Evolutionary conservation across 768 basidiomycete species (phyloP).

Genomic region (Mycena haematopus): DNA sequence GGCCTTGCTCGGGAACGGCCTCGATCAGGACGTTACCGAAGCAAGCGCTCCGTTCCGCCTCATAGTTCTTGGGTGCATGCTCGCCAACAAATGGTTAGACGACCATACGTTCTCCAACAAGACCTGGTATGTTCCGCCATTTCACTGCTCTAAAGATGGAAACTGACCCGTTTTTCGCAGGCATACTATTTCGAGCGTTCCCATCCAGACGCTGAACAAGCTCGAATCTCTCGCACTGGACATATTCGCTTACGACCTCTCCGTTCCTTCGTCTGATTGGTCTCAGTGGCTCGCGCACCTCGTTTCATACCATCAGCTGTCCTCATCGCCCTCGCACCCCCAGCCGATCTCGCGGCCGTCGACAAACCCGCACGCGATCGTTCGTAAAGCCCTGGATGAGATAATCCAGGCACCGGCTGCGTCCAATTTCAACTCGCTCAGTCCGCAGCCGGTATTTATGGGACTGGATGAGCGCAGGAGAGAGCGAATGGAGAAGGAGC

Average conservation of each 20-base stretch:
- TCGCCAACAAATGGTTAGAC: conserved; percentile 89
- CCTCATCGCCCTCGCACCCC: conserved; percentile 62
- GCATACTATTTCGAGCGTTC: conserved; percentile 82
- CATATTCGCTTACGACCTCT: conserved; percentile 73
- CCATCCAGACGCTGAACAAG: conserved; percentile 70
- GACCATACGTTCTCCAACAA: conserved; percentile 91
- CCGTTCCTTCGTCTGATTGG: conserved; percentile 70
- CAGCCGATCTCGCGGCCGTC: conserved; percentile 84
- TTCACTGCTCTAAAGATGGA: background rate
- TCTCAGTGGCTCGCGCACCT: conserved; percentile 73
- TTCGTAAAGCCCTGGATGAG: conserved; percentile 74
- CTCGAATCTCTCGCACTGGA: conserved; percentile 76
- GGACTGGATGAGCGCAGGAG: conserved; percentile 70
- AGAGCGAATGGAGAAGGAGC: conserved; percentile 55
- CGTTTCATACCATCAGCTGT: conserved; percentile 66
- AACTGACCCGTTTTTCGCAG: conserved; percentile 43
- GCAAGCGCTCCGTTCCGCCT: conserved; percentile 73
- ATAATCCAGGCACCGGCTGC: conserved; percentile 59
- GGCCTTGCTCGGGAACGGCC: conserved; percentile 64
- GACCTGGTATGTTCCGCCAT: conserved; percentile 66
- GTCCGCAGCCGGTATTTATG: conserved; percentile 73
- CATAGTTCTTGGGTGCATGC: conserved; percentile 81
- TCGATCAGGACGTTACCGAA: conserved; percentile 58
- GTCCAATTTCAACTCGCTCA: conserved; percentile 36
- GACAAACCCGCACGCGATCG: conserved; percentile 69